Percentiles rank a stretch among this genome's conserved stretches.
Conservation (phyloP, 139 green algal species). For the Coccomyxa sp. region DNA sequence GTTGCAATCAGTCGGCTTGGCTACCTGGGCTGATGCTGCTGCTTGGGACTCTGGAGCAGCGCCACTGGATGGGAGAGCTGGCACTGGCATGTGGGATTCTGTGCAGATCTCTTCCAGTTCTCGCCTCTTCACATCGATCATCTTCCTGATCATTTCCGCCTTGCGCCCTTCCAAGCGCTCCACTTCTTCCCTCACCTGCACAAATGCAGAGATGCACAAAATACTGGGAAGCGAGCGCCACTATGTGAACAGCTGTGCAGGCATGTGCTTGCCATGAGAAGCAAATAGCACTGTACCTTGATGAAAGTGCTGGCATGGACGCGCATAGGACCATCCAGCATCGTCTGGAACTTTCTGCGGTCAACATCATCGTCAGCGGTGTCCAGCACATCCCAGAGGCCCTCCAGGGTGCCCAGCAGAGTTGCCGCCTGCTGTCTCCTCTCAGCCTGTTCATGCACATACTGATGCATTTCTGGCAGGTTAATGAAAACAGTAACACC, state of each 20-base stretch:
- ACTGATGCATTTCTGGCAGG: background rate
- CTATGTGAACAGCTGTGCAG: background rate
- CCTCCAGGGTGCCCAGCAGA: slow-evolving; percentile 32
- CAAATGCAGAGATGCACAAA: background rate
- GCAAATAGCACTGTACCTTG: slow-evolving; percentile 17
- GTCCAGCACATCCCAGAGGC: slow-evolving; percentile 33
- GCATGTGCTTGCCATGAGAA: background rate
- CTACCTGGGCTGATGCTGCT: background rate
- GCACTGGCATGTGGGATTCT: slow-evolving; percentile 33
- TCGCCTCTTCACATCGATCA: slow-evolving; percentile 28
- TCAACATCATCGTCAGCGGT: slow-evolving; percentile 22
- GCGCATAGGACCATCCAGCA: slow-evolving; percentile 21
- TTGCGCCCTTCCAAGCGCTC: slow-evolving; percentile 35
- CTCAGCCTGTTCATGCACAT: slow-evolving; percentile 20
- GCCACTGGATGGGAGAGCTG: background rate
- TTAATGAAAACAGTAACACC: background rate
- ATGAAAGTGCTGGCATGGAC: slow-evolving; percentile 33
- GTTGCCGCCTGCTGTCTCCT: slow-evolving; percentile 24
- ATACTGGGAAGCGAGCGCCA: background rate
- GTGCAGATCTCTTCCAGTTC: slow-evolving; percentile 43
- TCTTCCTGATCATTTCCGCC: slow-evolving; percentile 39
- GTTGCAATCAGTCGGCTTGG: background rate
- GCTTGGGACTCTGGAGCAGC: background rate
- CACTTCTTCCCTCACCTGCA: slow-evolving; percentile 29
- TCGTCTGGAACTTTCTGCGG: slow-evolving; percentile 14